Base-by-base conservation (phyloP, 2,329 filamentous ascomycete species). In the Colletotrichum agaves region DNA sequence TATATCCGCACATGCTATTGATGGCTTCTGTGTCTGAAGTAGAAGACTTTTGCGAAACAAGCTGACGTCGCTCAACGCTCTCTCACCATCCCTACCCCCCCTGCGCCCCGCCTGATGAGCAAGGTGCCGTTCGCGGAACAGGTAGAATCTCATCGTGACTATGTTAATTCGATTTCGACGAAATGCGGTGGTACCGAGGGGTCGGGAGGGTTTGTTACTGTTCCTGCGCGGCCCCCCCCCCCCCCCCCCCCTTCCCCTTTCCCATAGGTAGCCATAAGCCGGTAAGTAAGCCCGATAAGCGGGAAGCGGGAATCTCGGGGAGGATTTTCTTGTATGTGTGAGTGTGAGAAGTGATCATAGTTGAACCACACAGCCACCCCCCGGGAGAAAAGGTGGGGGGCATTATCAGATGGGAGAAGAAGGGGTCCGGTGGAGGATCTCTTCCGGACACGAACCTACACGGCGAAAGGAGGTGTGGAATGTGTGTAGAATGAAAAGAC, bases 281-380 rank as follows among this genome's bases (percentile, higher is more conserved):
- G 35, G 35, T 37, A 37, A 37, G 35, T 37, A 37, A 37, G 35
- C 35, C 35, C n/a, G 55, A 58, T 58, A 31, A 46, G 55, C 55
- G 55, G 55, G 21, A 23, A 11, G 35, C 55, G 41, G 55, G 41
- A 58, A 58, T 58, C 55, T 58, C 55, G 55, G 55, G 39, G 21
- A 44, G 8, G 39, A 23, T 31, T 31, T 44, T 23, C 7, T 5
- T 2, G 19, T 27, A 11, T 15, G 21, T 19, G 19, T 10, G 44
- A 11, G 23, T 50, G 44, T 60, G 57, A 60, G 57, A 60, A 60
- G 57, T 60, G 57, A 60, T 44, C 19, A 60, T 17, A 60, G 23
- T 17, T 49, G 17, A 52, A 61, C 58, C 1, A 41, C 50, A 27
- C 4, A 27, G 23, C 23, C 4, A 27, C 5, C 4, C 23, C 23